Evolutionary conservation across 2,329 filamentous ascomycete species (phyloP), one percentile per base, ranked within the genome.

Genomic region (Dothideomycetes sp.): DNA sequence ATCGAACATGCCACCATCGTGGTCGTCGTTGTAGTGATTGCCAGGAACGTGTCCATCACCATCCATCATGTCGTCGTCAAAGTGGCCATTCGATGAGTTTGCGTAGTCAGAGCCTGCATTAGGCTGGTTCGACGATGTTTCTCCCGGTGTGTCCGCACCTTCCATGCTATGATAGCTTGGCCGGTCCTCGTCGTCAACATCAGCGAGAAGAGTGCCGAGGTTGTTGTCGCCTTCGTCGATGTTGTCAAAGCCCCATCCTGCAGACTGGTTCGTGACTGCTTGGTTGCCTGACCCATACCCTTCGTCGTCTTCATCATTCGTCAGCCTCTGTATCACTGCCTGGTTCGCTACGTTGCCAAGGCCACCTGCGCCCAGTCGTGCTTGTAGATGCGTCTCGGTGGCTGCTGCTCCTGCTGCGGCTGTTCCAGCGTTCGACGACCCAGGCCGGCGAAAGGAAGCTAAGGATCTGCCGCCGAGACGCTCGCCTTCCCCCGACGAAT

Each of bases 381-480:
- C 41, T 31, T 16, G 41, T 9, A 35, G 41, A 38, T n/a, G 27
- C 36, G 36, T 38, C 36, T 31, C 36, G 36, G 33, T 35, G 41
- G 16, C 35, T 9, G 30, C 31, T 34, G 50, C 62, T 65, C 55
- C 76, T 79, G 70, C 81, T 85, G 63, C 82, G 74, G 70, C 79
- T 84, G 70, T 78, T 73, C 72, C 73, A 75, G 75, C 81, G 82
- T 81, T 86, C 84, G 84, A 84, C 81, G 79, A 89, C 75, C 84
- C 85, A 89, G 68, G 79, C 72, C 69, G 81, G 79, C 80, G 89
- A 77, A 77, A 86, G 77, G 72, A 80, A 80, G 72, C 84, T 81
- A 86, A 83, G 75, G 82, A 81, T 77, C 69, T 77, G 65, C 75
- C 85, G 81, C 93, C 84, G 81, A 85, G 84, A 80, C 77, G 62